Base-by-base conservation (phyloP, 768 basidiomycete species). In the Amanita rimosa region DNA sequence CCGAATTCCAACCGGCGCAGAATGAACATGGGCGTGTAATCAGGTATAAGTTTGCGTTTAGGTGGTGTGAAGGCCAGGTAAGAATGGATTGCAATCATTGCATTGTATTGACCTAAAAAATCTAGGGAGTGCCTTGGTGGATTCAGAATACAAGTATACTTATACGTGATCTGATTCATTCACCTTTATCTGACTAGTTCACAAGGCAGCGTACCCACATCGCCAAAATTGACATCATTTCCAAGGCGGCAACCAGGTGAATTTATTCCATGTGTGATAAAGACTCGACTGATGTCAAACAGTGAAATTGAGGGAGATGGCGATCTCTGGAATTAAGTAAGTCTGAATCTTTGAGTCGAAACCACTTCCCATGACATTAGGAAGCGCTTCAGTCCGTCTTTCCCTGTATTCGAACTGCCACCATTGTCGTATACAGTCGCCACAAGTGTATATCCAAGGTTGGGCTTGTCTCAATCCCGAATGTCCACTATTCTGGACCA, bases 21-120 rank as follows among this genome's bases (percentile, higher is more conserved):
- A 78, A 75, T 51, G 63, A 66, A 14, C 61, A 55, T 27, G 74
- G 75, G 9, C 66, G 63, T n/a, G 76, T 85, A n/a, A 72, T 86
- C 10, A 70, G 87, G 6, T 86, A 78, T 60, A 91, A 90, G 60
- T 89, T 91, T 56, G 80, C 82, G 4, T 91, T 91, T 54, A 82
- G 83, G 55, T 91, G 87, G 86, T 86, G 85, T 53, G 75, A 81
- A 52, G 74, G 70, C 37, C 88, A 90, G 66, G 85, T 63, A 54
- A 46, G 26, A 16, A 33, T 19, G 13, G 29, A 17, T 31, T 19
- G 17, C 26, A 5, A 26, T 48, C 21, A 14, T 17, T 31, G 2
- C 9, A 22, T 27, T 14, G 16, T 13, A 13, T 17, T 46, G 16
- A 51, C 44, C 13, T 2, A 8, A 22, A 27, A 27, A 17, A 17